A percentile compares a stretch with the other conserved stretches of the same genome.
phyloP scores from a whole-genome alignment of 1,139 yeast species.

The Hansenula sp. region DNA sequence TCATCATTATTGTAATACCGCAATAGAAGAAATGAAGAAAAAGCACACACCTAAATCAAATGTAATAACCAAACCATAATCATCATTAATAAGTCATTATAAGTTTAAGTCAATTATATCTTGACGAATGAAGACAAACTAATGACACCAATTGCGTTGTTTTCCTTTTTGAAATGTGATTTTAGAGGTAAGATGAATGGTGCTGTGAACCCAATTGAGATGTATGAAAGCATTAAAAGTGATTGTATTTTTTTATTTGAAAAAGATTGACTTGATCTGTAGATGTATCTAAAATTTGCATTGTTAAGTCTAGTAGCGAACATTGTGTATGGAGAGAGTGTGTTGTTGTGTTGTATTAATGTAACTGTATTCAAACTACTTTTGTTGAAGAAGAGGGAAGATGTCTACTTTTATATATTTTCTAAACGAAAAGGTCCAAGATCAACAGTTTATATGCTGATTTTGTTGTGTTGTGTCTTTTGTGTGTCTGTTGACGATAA shows the following conservation, averaged over 20 bases:
- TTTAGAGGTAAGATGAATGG: slow-evolving; percentile 18
- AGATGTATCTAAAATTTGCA: slow-evolving; percentile 15
- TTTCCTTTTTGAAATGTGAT: slow-evolving; percentile 8
- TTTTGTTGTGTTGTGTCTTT: too few relatives aligned
- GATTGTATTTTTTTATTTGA: slow-evolving; percentile 9
- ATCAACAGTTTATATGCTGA: too few relatives aligned
- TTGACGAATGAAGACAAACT: slow-evolving; percentile 15
- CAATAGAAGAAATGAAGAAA: too few relatives aligned
- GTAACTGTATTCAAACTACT: too few relatives aligned
- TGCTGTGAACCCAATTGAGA: slow-evolving; percentile 18
- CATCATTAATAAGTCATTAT: background rate
- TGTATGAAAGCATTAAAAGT: slow-evolving; percentile 18
- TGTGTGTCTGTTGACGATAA: too few relatives aligned
- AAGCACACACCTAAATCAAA: too few relatives aligned
- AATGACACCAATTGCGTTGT: slow-evolving; percentile 12
- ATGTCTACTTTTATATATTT: too few relatives aligned
- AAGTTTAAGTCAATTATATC: slow-evolving; percentile 5
- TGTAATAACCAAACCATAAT: background rate
- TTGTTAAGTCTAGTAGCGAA: slow-evolving; percentile 5
- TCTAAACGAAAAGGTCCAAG: too few relatives aligned
- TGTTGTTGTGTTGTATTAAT: background rate
- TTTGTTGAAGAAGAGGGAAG: too few relatives aligned
- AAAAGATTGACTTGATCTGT: background rate
- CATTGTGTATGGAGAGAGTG: slow-evolving; percentile 6
- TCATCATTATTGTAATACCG: too few relatives aligned